Conservation (phyloP, 2,329 filamentous ascomycete genomes). For the Cytospora mali region DNA sequence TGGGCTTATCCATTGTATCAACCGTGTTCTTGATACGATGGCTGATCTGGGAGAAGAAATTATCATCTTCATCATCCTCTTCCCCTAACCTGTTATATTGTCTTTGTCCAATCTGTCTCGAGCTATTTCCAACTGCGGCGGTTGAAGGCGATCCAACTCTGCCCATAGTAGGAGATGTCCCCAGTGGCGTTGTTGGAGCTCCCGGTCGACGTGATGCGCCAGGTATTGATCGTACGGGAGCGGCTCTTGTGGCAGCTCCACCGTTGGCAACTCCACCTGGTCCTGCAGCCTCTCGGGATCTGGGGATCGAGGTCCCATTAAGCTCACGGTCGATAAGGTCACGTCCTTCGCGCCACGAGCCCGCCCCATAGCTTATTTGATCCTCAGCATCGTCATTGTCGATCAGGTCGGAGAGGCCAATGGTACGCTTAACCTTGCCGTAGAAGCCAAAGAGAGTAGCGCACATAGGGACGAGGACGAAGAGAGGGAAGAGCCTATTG, state of each 20-base stretch:
- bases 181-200: slow-evolving; percentile 48
- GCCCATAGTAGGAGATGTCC: slow-evolving; percentile 41
- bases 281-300: slow-evolving; percentile 42
- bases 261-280: slow-evolving; percentile 28
- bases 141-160: slow-evolving; percentile 23
- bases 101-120: slow-evolving; percentile 37
- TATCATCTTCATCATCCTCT: slow-evolving; percentile 71
- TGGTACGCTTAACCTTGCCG: slow-evolving; percentile 72
- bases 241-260: slow-evolving; percentile 38
- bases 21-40: slow-evolving; percentile 91
- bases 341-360: slow-evolving; percentile 88
- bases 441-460: slow-evolving; percentile 91
- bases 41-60: slow-evolving; percentile 80
- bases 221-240: slow-evolving; percentile 54
- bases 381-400: slow-evolving; percentile 73
- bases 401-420: slow-evolving; percentile 79
- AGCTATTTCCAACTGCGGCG: slow-evolving; percentile 32
- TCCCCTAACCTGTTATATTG: slow-evolving; percentile 46
- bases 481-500: slow-evolving; percentile 83
- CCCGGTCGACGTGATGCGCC: slow-evolving; percentile 40
- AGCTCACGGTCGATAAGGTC: slow-evolving; percentile 88
- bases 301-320: slow-evolving; percentile 58
- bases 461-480: slow-evolving; percentile 82
- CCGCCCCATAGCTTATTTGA: slow-evolving; percentile 69
- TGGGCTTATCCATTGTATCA: slow-evolving; percentile 77